Percentiles rank a stretch among this genome's conserved stretches.
These are phyloP conservation scores for Penicillium sp. DNA, from an alignment of 2,329 filamentous ascomycete species.

Conservation along the genomic window DNA sequence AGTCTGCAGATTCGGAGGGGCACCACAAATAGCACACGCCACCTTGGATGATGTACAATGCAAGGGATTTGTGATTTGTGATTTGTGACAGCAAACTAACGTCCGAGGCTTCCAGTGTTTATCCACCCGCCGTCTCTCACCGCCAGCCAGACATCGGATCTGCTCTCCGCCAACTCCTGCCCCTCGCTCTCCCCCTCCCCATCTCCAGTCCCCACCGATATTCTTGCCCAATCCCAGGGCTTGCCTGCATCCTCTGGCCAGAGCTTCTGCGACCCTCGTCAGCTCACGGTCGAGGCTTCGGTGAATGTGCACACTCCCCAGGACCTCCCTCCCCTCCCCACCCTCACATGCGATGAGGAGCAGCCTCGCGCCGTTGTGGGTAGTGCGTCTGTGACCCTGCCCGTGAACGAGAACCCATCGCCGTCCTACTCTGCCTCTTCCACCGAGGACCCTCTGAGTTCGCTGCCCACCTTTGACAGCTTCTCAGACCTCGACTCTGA, in stretches of 20 bases:
- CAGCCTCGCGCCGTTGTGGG: slow-evolving; percentile 36
- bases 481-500: slow-evolving; percentile 88
- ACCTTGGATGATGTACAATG: background rate
- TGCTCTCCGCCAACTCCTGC: slow-evolving; percentile 66
- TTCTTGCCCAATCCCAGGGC: slow-evolving; percentile 73
- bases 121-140: slow-evolving; percentile 64
- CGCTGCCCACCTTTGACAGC: slow-evolving; percentile 72
- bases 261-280: slow-evolving; percentile 87
- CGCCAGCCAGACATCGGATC: slow-evolving; percentile 60
- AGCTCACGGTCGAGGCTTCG: slow-evolving; percentile 66
- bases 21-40: background rate
- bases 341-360: slow-evolving; percentile 49
- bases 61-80: background rate
- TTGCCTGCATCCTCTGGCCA: slow-evolving; percentile 61
- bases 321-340: slow-evolving; percentile 58
- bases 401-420: slow-evolving; percentile 36
- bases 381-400: slow-evolving; percentile 35
- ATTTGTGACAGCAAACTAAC: slow-evolving; percentile 23
- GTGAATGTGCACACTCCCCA: slow-evolving; percentile 45
- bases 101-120: slow-evolving; percentile 49
- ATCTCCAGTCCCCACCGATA: slow-evolving; percentile 66
- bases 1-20: background rate
- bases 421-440: slow-evolving; percentile 38
- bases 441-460: slow-evolving; percentile 50
- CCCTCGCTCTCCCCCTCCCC: slow-evolving; percentile 85